phyloP scores from a whole-genome alignment of 2,329 filamentous ascomycete genomes.

The Phaeomoniella chlamydospora region DNA sequence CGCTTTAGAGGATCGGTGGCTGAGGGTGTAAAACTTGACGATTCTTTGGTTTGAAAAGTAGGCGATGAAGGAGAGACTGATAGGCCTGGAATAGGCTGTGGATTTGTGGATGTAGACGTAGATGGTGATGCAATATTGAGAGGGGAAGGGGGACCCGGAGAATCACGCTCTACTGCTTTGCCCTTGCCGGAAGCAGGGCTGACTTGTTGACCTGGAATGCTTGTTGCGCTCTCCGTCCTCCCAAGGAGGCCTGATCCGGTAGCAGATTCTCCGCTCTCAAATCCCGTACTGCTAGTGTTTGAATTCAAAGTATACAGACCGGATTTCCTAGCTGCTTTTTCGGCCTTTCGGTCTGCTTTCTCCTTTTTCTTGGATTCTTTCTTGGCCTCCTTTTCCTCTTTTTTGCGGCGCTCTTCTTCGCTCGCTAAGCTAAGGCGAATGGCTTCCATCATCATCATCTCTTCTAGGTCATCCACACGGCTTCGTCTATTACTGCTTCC shows the following conservation, averaged over 20 bases:
- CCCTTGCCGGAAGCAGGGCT: constrained; percentile 42
- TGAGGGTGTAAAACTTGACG: constrained; percentile 26
- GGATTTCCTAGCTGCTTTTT: constrained; percentile 52
- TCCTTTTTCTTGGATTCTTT: constrained; percentile 78
- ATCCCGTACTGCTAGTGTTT: constrained; percentile 50
- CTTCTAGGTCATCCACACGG: constrained; percentile 78
- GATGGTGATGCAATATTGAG: not conserved
- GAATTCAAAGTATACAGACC: constrained; percentile 30
- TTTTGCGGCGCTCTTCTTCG: constrained; percentile 82
- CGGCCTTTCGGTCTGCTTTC: constrained; percentile 68
- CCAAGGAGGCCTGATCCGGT: constrained; percentile 16
- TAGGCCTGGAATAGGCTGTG: constrained; percentile 7
- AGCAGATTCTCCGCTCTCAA: constrained; percentile 26
- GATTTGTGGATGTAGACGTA: not conserved
- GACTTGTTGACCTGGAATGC: constrained; percentile 22
- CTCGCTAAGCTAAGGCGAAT: constrained; percentile 80
- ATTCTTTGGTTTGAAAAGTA: constrained; percentile 1
- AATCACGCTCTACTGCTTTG: constrained; percentile 50
- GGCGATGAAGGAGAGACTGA: constrained; percentile 2
- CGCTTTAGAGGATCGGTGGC: constrained; percentile 41
- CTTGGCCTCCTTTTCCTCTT: constrained; percentile 62
- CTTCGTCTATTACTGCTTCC: constrained; percentile 40
- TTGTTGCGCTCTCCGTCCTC: constrained; percentile 20
- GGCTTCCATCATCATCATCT: constrained; percentile 98
- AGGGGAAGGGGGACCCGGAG: constrained; percentile 9